These are phyloP conservation scores for Parietichytrium sp. DNA, from an alignment of 108 stramenopile genomes.

Conservation along the genomic window DNA sequence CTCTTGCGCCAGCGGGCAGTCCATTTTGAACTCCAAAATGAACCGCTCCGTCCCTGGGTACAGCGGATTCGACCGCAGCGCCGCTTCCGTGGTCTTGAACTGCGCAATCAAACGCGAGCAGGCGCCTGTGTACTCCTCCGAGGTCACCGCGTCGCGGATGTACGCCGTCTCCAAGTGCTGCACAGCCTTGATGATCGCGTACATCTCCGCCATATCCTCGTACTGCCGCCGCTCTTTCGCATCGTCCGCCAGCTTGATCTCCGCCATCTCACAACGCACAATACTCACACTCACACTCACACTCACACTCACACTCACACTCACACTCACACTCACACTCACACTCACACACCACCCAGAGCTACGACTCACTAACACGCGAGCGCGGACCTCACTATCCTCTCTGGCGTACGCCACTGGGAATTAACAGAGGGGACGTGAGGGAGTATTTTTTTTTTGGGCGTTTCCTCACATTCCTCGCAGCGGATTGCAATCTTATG, in stretches of 20 bases:
- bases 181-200: conserved; percentile 90
- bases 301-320: too few relatives aligned
- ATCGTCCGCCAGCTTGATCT: conserved; percentile 52
- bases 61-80: conserved; percentile 40
- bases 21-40: conserved; percentile 85
- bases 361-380: too few relatives aligned
- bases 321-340: too few relatives aligned
- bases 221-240: conserved; percentile 52
- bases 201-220: conserved; percentile 79
- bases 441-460: too few relatives aligned
- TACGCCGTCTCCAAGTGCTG: conserved; percentile 93
- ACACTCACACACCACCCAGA: too few relatives aligned
- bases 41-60: conserved; percentile 61
- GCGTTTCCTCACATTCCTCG: too few relatives aligned
- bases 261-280: too few relatives aligned
- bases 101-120: conserved; percentile 91
- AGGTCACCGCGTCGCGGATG: conserved; percentile 80
- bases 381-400: too few relatives aligned
- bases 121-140: conserved; percentile 78
- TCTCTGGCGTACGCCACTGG: too few relatives aligned
- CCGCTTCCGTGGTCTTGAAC: conserved; percentile 82
- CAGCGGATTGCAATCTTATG: too few relatives aligned
- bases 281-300: too few relatives aligned
- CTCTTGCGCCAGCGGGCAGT: conserved; percentile 88
- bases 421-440: too few relatives aligned